phyloP scores from a whole-genome alignment of 768 basidiomycete species.

The Brasilioporus rufonigricans region DNA sequence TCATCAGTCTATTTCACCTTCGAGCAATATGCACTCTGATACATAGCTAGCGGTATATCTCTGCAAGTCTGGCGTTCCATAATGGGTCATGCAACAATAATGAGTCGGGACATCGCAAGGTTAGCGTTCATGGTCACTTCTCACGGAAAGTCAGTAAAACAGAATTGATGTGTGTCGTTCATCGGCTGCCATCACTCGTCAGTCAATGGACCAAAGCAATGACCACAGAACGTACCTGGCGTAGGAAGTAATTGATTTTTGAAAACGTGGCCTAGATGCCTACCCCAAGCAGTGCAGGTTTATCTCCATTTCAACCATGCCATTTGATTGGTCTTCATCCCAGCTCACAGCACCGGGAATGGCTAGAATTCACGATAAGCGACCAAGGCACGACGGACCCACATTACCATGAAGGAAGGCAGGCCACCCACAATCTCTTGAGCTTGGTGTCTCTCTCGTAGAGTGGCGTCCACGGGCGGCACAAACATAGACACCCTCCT shows the following conservation, averaged over 20 bases:
- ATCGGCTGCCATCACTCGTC: constrained; percentile 47
- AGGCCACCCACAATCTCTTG: constrained; percentile 95
- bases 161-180: constrained; percentile 89
- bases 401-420: constrained; percentile 86
- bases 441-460: constrained; percentile 92
- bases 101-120: too few relatives aligned
- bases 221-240: constrained; percentile 54
- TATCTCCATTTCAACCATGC: constrained; percentile 80
- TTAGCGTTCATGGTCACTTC: constrained; percentile 1
- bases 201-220: background rate
- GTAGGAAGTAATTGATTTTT: constrained; percentile 83
- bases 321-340: constrained; percentile 67
- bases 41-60: background rate
- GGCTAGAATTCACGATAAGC: constrained; percentile 43
- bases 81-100: background rate
- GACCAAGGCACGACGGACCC: background rate
- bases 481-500: constrained; percentile 71
- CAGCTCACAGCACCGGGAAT: constrained; percentile 84
- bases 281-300: constrained; percentile 87
- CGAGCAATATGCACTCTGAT: background rate
- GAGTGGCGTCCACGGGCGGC: constrained; percentile 77
- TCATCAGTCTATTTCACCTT: background rate
- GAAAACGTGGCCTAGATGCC: constrained; percentile 95
- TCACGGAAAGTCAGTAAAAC: constrained; percentile 76
- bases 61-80: too few relatives aligned